Percentiles rank a stretch among this genome's conserved stretches.
Conservation (phyloP, 169 alveolate species). For the Amoebophrya sp. region DNA sequence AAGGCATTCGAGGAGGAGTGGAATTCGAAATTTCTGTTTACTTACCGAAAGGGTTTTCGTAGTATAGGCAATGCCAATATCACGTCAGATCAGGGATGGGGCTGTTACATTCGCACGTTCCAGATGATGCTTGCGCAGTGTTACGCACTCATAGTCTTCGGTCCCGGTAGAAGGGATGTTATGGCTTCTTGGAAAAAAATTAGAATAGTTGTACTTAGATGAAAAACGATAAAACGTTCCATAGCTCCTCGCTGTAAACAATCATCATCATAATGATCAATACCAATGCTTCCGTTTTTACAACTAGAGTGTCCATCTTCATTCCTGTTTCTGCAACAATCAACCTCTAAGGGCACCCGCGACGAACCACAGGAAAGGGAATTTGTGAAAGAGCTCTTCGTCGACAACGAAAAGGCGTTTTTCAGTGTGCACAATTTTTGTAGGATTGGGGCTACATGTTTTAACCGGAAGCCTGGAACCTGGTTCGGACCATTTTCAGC, state of each 20-base stretch:
- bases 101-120: constrained; percentile 23
- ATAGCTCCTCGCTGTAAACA: no score
- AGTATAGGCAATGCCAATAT: not conserved
- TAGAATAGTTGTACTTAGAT: no score
- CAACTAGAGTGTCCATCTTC: no score
- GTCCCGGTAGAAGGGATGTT: no score
- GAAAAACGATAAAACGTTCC: no score
- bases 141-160: not conserved
- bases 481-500: constrained; percentile 21
- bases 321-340: no score
- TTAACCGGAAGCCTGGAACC: not conserved
- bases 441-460: not conserved
- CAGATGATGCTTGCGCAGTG: constrained; percentile 24
- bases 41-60: not conserved
- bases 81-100: constrained; percentile 14
- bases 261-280: no score
- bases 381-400: constrained; percentile 12
- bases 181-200: no score
- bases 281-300: no score
- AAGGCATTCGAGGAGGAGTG: not conserved
- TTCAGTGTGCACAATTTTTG: not conserved
- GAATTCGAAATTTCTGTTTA: not conserved
- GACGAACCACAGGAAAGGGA: not conserved
- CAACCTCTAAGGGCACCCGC: no score
- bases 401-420: not conserved